Conservation (phyloP, 352 stramenopile genomes). For the Phytophthora foliorum region DNA sequence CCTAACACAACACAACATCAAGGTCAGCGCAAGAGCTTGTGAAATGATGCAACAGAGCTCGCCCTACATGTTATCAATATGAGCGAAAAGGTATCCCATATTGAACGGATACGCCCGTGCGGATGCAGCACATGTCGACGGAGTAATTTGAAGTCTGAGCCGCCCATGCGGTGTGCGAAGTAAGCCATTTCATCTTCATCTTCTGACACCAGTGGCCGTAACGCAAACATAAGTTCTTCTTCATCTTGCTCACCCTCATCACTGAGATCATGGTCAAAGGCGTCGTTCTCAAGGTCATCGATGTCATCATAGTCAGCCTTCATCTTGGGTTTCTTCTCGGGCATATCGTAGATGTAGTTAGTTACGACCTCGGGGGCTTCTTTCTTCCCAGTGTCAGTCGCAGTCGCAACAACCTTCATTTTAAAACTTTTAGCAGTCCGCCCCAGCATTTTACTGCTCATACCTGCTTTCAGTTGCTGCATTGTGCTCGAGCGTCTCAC, state of each 20-base stretch:
- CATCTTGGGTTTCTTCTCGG: constrained; percentile 32
- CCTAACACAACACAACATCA: constrained; percentile 34
- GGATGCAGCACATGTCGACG: constrained; percentile 69
- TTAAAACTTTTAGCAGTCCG: constrained; percentile 10
- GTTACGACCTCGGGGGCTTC: constrained; percentile 36
- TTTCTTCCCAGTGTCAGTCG: constrained; percentile 8
- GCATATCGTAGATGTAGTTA: constrained; percentile 42
- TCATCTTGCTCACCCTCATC: constrained; percentile 25
- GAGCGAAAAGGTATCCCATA: constrained; percentile 70
- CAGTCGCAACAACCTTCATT: constrained; percentile 19
- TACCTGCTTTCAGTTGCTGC: constrained; percentile 10
- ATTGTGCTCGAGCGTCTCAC: constrained; percentile 24
- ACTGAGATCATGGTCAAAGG: constrained; percentile 23
- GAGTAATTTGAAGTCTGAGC: constrained; percentile 59
- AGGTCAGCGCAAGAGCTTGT: background rate
- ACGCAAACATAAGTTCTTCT: constrained; percentile 22
- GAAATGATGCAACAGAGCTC: background rate
- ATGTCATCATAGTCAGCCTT: constrained; percentile 30
- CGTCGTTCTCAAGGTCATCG: constrained; percentile 16
- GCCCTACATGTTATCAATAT: constrained; percentile 69
- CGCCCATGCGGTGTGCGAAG: constrained; percentile 59
- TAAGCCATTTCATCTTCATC: constrained; percentile 78
- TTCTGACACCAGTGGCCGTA: constrained; percentile 32
- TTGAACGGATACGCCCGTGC: constrained; percentile 59
- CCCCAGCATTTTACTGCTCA: constrained; percentile 12